A percentile compares a stretch with the other conserved stretches of the same genome.
Conservation (phyloP, 139 green algal genomes). For the Auxenochlorella protothecoides region DNA sequence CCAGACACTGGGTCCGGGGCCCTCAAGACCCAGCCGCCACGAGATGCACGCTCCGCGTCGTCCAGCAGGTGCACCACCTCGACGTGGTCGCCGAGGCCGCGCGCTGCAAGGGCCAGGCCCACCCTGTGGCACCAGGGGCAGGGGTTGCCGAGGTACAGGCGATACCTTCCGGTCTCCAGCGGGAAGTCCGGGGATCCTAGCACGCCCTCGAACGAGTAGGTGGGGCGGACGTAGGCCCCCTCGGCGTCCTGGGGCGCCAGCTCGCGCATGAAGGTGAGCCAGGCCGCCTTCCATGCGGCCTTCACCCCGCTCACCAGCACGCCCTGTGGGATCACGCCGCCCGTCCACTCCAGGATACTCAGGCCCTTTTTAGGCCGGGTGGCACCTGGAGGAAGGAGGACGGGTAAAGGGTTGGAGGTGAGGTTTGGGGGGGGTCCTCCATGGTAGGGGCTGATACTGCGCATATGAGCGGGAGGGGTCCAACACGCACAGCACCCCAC, state of each 20-base stretch:
- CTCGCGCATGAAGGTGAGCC: conserved; percentile 75
- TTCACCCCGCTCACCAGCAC: conserved; percentile 61
- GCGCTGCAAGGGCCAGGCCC: conserved; percentile 52
- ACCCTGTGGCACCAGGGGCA: conserved; percentile 95
- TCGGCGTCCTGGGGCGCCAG: conserved; percentile 67
- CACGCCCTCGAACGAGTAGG: conserved; percentile 48
- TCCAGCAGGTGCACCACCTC: conserved; percentile 30
- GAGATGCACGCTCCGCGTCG: conserved; percentile 60
- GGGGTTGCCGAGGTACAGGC: conserved; percentile 57
- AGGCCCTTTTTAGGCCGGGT: conserved; percentile 15
- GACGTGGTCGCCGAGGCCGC: conserved; percentile 33
- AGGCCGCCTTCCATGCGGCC: conserved; percentile 53
- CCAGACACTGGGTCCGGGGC: conserved; percentile 37
- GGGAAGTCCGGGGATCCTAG: conserved; percentile 52
- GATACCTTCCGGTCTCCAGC: conserved; percentile 7
- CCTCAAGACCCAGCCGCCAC: conserved; percentile 66
- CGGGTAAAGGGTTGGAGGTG: neutral
- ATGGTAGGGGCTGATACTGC: too few relatives aligned
- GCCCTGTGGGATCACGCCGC: conserved; percentile 58
- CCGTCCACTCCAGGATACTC: conserved; percentile 60
- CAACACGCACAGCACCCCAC: too few relatives aligned
- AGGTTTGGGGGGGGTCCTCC: too few relatives aligned
- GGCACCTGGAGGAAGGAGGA: neutral
- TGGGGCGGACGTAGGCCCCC: conserved; percentile 62
- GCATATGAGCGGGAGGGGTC: too few relatives aligned